Percentiles rank a stretch among this genome's conserved stretches.
Evolutionary conservation across 306 rosid species (phyloP).

Genomic region (Rosa lucieae): DNA sequence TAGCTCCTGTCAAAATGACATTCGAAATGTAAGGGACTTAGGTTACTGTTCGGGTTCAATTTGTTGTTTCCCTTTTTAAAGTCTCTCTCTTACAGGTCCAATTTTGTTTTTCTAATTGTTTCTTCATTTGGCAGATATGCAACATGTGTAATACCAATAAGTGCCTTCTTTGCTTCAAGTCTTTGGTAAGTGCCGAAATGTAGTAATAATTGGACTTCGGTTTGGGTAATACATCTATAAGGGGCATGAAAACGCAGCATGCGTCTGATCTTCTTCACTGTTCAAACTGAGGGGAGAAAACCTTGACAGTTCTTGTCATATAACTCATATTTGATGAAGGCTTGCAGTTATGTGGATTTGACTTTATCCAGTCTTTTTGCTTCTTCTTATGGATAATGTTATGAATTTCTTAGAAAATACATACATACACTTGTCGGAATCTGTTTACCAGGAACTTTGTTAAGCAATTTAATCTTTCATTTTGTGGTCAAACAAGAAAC

Average conservation of each 20-base stretch:
- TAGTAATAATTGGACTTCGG: constrained; percentile 6
- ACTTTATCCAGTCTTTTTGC: neutral
- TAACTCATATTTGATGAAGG: constrained; percentile 5
- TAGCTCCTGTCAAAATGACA: constrained; percentile 88
- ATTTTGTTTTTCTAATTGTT: constrained; percentile 8
- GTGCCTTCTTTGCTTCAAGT: constrained; percentile 96
- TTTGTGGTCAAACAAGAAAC: neutral
- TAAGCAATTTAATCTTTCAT: neutral
- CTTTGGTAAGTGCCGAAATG: constrained; percentile 67
- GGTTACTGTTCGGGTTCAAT: neutral
- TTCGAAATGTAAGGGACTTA: constrained; percentile 77
- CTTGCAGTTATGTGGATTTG: neutral
- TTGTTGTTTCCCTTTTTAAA: too few relatives aligned
- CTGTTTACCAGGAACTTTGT: neutral
- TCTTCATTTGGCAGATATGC: constrained; percentile 67
- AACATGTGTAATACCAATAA: constrained; percentile 88
- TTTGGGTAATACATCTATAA: neutral
- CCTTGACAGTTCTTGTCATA: neutral
- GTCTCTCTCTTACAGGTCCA: neutral
- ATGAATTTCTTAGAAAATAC: neutral
- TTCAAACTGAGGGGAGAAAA: neutral
- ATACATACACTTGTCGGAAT: neutral
- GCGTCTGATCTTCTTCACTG: constrained; percentile 1
- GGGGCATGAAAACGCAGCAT: neutral
- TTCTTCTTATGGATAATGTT: neutral